phyloP scores from a whole-genome alignment of 2,329 filamentous ascomycete genomes.

The Dactylonectria estremocensis region DNA sequence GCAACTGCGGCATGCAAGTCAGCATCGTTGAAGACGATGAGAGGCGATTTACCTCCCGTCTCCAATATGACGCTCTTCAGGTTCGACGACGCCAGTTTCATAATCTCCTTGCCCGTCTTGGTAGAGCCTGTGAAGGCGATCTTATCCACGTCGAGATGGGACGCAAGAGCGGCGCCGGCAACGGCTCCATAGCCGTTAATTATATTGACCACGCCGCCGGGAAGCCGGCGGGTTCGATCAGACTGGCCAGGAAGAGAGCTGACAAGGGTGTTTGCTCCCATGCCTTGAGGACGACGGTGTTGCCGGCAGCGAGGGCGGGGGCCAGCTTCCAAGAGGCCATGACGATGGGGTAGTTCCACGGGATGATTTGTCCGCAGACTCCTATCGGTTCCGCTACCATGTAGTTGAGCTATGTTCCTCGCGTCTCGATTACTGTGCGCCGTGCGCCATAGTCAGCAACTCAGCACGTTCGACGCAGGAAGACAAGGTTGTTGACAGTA shows the following conservation, averaged over 20 bases:
- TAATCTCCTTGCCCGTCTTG: constrained; percentile 76
- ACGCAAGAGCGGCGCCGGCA: constrained; percentile 75
- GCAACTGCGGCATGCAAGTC: constrained; percentile 73
- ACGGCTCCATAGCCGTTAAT: constrained; percentile 77
- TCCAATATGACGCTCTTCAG: constrained; percentile 80
- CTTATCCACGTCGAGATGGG: constrained; percentile 77
- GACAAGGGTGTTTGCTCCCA: constrained; percentile 74
- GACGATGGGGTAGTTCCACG: constrained; percentile 81
- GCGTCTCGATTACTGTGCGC: constrained; percentile 75
- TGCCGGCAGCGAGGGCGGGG: constrained; percentile 74
- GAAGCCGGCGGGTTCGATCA: constrained; percentile 80
- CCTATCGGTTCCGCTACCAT: constrained; percentile 80
- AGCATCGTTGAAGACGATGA: constrained; percentile 78
- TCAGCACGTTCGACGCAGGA: too few species aligned
- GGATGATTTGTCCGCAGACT: constrained; percentile 79
- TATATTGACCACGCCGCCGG: constrained; percentile 80
- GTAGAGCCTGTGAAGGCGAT: constrained; percentile 82
- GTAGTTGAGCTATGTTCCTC: constrained; percentile 76
- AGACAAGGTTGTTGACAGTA: too few species aligned
- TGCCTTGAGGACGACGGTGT: constrained; percentile 73
- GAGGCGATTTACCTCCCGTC: constrained; percentile 78
- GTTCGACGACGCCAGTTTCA: constrained; percentile 71
- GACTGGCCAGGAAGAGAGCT: constrained; percentile 72
- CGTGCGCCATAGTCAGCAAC: neutral
- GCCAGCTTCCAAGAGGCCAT: constrained; percentile 84